Evolutionary conservation across 129 eudicot genomes (phyloP), one percentile per base, ranked within the genome.

Genomic region (Helichrysum umbraculigerum): DNA sequence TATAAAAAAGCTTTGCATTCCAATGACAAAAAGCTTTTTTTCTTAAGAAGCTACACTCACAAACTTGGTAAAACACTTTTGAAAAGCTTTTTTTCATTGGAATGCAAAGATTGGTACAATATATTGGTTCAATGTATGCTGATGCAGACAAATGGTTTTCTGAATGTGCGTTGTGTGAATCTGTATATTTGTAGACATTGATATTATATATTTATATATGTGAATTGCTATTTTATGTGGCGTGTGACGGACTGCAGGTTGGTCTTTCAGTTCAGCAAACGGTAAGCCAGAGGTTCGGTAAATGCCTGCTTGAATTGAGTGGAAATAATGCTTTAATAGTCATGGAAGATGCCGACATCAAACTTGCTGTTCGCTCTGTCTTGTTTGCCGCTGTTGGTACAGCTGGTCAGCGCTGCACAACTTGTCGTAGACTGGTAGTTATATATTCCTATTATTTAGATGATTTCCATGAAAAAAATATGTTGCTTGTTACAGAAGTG

Each of bases 371-470:
- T 81, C 98, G 96, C 9, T 91, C 97, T 75, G 89, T 94, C 78
- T 72, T 94, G 66, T 94, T 94, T 87, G 98, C 98, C 68, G 98
- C 98, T 79, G 97, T 94, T 87, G 97, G 98, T 71, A 94, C 98
- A 57, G 98, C 98, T 84, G 97, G 98, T 73, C 98, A 94, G 78
- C 93, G 98, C 76, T 94, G 98, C 87, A 91, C 97, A 35, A 90
- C 98, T 30, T 94, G 98, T 85, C 97, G 97, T 68, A 88, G 98
- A 84, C 85, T 94, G 96, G 98, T 94, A 89, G 47, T 2, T 16
- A 62, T 62, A 62, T 41, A 68, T 68, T 15, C 78, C 0, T 42
- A 35, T 33, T 8, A 39, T 64, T 20, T 22, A 34, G 42, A 17
- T 51, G 47, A 50, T 79, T 61, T 75, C 29, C 60, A 32, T 21